Conservation (phyloP, 768 basidiomycete genomes). For the Tylopilus sp. region DNA sequence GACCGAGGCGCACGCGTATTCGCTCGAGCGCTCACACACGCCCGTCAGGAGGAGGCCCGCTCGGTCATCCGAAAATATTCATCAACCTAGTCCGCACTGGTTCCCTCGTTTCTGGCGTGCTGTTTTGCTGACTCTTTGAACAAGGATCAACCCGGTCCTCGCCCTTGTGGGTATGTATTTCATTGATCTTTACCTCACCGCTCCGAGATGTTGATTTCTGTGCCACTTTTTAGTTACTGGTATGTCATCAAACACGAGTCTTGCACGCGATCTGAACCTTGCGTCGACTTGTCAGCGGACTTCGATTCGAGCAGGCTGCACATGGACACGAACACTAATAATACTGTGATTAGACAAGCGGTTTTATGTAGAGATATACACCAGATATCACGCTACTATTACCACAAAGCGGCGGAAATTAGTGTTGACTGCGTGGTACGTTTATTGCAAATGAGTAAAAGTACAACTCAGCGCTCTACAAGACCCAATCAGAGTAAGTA, state of each 20-base stretch:
- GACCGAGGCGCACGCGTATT: background rate
- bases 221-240: slow-evolving; percentile 44
- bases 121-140: slow-evolving; percentile 5
- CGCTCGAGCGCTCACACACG: slow-evolving; percentile 14
- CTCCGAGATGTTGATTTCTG: background rate
- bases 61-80: slow-evolving; percentile 96
- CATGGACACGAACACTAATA: slow-evolving; percentile 50
- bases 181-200: slow-evolving; percentile 3
- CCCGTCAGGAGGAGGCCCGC: slow-evolving; percentile 77
- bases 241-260: slow-evolving; percentile 24
- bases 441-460: slow-evolving; percentile 29
- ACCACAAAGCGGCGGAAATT: slow-evolving; percentile 1
- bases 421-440: slow-evolving; percentile 14
- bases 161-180: slow-evolving; percentile 79
- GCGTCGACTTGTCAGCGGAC: slow-evolving; percentile 52
- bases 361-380: slow-evolving; percentile 11
- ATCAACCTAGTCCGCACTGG: slow-evolving; percentile 79
- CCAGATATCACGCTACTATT: slow-evolving; percentile 9
- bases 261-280: background rate
- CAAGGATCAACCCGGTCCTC: slow-evolving; percentile 85
- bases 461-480: slow-evolving; percentile 34
- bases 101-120: background rate
- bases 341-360: background rate
- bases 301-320: slow-evolving; percentile 84
- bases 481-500: slow-evolving; percentile 27